Base-by-base conservation (phyloP, 2,329 filamentous ascomycete species). In the Aspergillus vadensis region DNA sequence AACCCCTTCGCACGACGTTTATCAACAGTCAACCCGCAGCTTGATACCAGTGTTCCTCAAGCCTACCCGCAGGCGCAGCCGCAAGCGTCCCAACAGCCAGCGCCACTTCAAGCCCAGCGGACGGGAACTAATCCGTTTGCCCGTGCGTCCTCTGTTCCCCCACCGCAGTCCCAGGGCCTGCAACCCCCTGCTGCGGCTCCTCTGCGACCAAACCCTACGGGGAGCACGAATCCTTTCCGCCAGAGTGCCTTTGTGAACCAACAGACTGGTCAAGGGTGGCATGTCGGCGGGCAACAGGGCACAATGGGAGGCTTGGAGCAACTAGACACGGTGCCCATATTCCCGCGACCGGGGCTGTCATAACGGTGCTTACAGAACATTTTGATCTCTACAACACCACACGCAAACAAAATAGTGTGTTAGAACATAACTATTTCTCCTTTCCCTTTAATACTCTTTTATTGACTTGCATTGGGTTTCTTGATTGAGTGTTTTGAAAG, bases 171-270 rank as follows among this genome's bases (percentile, higher is more conserved):
- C 49, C 70, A 70, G 52, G 69, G 69, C 6, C 55, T 78, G 14
- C 73, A 77, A 17, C 75, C 77, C 23, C 63, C 78, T 7, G 63
- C 72, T 12, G 70, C 74, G 2, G 74, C 76, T n/a, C 74, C 83
- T 52, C 78, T 95, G 5, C 84, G 84, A 56, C 86, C 92, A 2
- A 92, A 94, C 70, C 85, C 89, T 1, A 97, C 93, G 0, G 93
- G 92, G 8, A 92, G 86, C 70, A 97, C 93, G 2, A 99, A 99
- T 70, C 95, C 95, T 0, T 98, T 98, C 83, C 86, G 95, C 15
- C 92, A 98, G 72, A 91, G 90, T 49, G 87, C 89, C 4, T 96
- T 97, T 74, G 88, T 96, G 55, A 95, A 96, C 72, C 92, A 96
- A 70, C 83, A 88, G 64, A 96, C 92, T 0, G 93, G 94, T 0